phyloP scores from a whole-genome alignment of 169 alveolate genomes.

The Pseudocohnilembus persalinus region DNA sequence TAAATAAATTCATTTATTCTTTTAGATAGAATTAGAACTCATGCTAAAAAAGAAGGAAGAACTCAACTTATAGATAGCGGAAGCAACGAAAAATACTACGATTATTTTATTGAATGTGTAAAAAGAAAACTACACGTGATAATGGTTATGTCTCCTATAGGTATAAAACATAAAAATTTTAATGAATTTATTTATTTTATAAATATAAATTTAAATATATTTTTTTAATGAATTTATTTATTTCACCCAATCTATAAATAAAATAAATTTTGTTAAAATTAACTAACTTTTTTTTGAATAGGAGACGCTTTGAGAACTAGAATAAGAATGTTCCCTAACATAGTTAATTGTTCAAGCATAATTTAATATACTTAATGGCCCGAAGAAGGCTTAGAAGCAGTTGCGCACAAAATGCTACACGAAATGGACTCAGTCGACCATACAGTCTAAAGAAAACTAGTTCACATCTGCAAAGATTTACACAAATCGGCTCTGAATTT shows the following conservation, averaged over 20 bases:
- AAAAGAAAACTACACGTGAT: constrained; percentile 70
- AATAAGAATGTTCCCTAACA: constrained; percentile 82
- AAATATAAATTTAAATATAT: too few relatives aligned
- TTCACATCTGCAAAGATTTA: constrained; percentile 49
- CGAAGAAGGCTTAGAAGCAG: constrained; percentile 83
- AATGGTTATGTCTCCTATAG: constrained; percentile 74
- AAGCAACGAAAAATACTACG: constrained; percentile 50
- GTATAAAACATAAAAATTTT: too few relatives aligned
- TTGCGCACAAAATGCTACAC: constrained; percentile 69
- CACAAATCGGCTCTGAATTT: constrained; percentile 61
- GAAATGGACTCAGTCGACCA: constrained; percentile 61
- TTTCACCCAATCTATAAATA: too few relatives aligned
- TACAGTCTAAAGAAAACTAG: constrained; percentile 23
- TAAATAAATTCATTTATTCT: too few relatives aligned
- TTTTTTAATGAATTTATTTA: too few relatives aligned
- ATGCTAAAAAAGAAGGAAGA: constrained; percentile 63
- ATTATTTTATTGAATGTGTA: constrained; percentile 69
- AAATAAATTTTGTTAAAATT: too few relatives aligned
- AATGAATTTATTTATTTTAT: too few relatives aligned
- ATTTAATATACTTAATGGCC: constrained; percentile 84
- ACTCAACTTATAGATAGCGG: constrained; percentile 46
- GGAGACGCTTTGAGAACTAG: constrained; percentile 74
- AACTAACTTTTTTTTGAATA: too few relatives aligned
- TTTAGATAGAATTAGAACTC: constrained; percentile 47
- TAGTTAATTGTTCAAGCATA: constrained; percentile 76